Evolutionary conservation across 768 basidiomycete species (phyloP), one percentile per base, ranked within the genome.

Genomic region (Leccinum arenicola): DNA sequence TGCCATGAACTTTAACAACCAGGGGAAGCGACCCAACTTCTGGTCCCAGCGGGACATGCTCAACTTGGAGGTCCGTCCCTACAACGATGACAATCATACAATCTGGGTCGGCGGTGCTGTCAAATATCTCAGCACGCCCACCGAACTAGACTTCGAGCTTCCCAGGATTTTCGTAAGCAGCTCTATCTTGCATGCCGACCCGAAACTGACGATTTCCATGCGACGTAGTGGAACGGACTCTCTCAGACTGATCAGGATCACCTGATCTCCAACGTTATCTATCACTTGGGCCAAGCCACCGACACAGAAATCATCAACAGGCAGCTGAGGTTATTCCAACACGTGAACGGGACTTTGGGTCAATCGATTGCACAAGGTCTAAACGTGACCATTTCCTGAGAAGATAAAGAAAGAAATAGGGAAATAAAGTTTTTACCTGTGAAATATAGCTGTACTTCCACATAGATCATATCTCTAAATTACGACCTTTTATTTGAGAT

Each of bases 21-120:
- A 77, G 61, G 76, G 76, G n/a, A 71, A 66, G 23, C 76, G 75
- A 25, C 75, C 76, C 21, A 74, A 76, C 61, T 76, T 74, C 63
- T 65, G 71, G 56, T 76, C 77, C 3, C 76, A 76, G 27, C 68
- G 72, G 50, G 67, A 71, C 55, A 59, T 68, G 53, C 70, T 77
- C 51, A 62, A 73, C 43, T 66, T 78, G 21, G 66, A 64, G 33
- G 63, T 66, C 21, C 70, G 72, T 6, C 68, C 73, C 10, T 78
- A 74, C 61, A 68, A 74, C 36, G 73, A 76, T 31, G 77, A 77
- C 15, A 76, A 74, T 31, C 76, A 78, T 56, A 77, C 75, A 50
- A 67, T 71, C 49, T 78, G 78, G 77, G 68, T 67, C 6, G 77
- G 78, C 17, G 77, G 77, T 48, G 77, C 76, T 5, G 70, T 79